These are phyloP conservation scores for Schoenoplectus triqueter DNA, from an alignment of 202 grass and related monocot species.

Conservation along the genomic window DNA sequence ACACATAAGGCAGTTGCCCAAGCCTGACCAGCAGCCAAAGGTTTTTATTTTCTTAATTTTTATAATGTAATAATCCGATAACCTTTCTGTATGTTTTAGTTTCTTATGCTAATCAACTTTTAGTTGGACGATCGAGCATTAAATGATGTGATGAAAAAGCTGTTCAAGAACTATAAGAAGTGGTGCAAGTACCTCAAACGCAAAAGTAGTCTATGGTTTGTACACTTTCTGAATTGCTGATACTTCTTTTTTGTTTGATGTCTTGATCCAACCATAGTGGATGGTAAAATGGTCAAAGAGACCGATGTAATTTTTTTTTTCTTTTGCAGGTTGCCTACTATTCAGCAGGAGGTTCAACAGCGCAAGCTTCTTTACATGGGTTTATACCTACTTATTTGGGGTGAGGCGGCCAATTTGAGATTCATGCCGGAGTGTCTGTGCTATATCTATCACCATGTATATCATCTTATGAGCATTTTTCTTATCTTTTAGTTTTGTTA, in stretches of 20 bases:
- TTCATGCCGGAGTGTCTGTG: conserved; percentile 99
- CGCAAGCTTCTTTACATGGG: conserved; percentile 98
- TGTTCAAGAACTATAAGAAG: conserved; percentile 95
- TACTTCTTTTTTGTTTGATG: neutral
- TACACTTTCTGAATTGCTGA: neutral
- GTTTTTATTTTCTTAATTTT: conserved; percentile 45
- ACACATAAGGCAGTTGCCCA: conserved; percentile 73
- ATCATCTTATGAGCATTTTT: conserved; percentile 39
- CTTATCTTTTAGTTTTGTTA: conserved; percentile 26
- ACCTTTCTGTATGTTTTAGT: conserved; percentile 29
- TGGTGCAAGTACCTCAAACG: conserved; percentile 98
- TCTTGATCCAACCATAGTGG: neutral
- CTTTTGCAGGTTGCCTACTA: conserved; percentile 78
- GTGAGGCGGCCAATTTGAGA: conserved; percentile 96
- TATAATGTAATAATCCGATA: conserved; percentile 17
- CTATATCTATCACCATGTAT: conserved; percentile 99
- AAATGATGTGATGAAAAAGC: conserved; percentile 76
- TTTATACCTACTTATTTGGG: conserved; percentile 93
- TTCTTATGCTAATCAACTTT: conserved; percentile 22
- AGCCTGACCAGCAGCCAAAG: conserved; percentile 82
- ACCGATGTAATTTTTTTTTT: conserved; percentile 7
- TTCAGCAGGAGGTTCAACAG: conserved; percentile 98
- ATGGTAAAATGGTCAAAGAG: neutral
- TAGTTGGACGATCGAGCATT: conserved; percentile 92
- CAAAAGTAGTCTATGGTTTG: conserved; percentile 92